Conservation (phyloP, 805 yeast species). For the Crinitomyces ghanaensis region DNA sequence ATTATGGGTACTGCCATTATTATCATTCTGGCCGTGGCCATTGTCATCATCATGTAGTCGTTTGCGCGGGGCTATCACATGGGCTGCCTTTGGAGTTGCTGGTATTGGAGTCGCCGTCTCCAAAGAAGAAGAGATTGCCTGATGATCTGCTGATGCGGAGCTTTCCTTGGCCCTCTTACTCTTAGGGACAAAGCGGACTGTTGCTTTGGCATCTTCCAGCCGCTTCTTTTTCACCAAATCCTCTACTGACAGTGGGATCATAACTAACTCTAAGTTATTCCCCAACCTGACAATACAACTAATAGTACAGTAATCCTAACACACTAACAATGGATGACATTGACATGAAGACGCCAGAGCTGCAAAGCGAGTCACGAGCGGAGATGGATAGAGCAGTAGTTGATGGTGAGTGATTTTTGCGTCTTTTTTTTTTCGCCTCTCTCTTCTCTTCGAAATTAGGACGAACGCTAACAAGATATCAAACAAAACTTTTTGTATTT, state of each 20-base stretch:
- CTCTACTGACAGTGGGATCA: constrained; percentile 22
- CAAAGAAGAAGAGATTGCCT: not conserved
- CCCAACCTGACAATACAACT: not conserved
- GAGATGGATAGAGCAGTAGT: constrained; percentile 2
- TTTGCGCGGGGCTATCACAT: not conserved
- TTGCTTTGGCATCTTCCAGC: constrained; percentile 14
- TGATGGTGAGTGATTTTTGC: no score
- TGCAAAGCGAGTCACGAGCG: not conserved
- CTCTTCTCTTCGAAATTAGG: constrained; percentile 11
- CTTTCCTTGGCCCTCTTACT: constrained; percentile 27
- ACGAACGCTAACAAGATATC: no score
- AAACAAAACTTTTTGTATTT: constrained; percentile 35
- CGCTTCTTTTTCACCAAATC: constrained; percentile 19
- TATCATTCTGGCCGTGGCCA: constrained; percentile 7
- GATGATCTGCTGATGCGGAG: constrained; percentile 5
- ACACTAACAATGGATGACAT: constrained; percentile 7
- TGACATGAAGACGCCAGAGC: constrained; percentile 9
- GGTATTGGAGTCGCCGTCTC: not conserved
- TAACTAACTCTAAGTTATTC: not conserved
- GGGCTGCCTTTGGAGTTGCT: not conserved
- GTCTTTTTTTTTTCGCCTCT: not conserved
- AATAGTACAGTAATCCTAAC: constrained; percentile 1
- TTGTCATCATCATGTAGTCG: constrained; percentile 4
- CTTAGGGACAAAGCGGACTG: constrained; percentile 37
- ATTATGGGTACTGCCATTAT: constrained; percentile 7